Conservation (phyloP, 2,329 filamentous ascomycete species). For the Teratosphaeria viscida region DNA sequence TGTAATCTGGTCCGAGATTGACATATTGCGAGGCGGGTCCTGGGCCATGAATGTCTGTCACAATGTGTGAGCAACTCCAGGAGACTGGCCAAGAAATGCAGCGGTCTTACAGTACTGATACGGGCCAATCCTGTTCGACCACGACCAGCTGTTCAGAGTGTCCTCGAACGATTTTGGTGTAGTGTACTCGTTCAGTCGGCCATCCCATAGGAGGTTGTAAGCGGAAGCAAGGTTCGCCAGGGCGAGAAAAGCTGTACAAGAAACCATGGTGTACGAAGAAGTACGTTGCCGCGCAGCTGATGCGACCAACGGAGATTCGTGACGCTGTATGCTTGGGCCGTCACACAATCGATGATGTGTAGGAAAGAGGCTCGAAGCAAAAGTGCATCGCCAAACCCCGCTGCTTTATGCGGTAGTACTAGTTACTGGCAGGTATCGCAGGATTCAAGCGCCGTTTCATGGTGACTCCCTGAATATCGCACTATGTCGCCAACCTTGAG, state of each 20-base stretch:
- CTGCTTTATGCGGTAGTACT: background rate
- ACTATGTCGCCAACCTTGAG: background rate
- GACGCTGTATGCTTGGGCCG: background rate
- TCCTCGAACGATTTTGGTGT: constrained; percentile 43
- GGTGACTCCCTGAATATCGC: background rate
- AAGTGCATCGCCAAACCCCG: background rate
- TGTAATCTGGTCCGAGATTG: constrained; percentile 49
- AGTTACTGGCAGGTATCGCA: background rate
- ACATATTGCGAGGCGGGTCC: constrained; percentile 49
- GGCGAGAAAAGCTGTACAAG: constrained; percentile 11
- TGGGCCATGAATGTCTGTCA: constrained; percentile 52
- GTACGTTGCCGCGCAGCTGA: background rate
- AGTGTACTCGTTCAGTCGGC: constrained; percentile 51
- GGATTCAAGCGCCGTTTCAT: background rate
- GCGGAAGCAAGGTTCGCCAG: constrained; percentile 20
- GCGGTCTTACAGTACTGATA: constrained; percentile 40
- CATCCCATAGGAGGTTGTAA: constrained; percentile 52
- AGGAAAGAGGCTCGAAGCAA: too few species aligned
- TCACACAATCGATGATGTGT: background rate
- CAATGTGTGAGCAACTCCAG: constrained; percentile 2
- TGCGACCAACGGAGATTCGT: background rate
- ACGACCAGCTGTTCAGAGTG: constrained; percentile 36
- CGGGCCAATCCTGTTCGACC: constrained; percentile 56
- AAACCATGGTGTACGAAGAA: constrained; percentile 7
- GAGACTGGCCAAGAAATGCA: background rate